Evolutionary conservation across 192 early-diverging fungal genomes (phyloP), one percentile per base, ranked within the genome.

Genomic region (Backusella sp.): DNA sequence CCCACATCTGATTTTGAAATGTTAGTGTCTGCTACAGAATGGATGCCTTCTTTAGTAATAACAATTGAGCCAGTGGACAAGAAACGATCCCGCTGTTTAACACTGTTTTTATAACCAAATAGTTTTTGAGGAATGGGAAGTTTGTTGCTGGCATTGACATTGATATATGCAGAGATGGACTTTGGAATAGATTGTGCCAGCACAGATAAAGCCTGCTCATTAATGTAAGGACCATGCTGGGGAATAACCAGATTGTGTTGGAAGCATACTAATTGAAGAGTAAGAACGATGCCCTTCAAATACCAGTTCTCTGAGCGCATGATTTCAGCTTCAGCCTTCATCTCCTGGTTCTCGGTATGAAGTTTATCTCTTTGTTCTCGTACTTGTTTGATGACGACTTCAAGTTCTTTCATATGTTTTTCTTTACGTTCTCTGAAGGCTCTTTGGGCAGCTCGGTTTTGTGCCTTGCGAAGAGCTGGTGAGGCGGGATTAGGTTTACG

Each of bases 371-470:
- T 82, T 19, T 84, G 83, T 21, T 90, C 88, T 34, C 88, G 84
- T 39, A 95, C 80, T 59, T 90, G 86, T 77, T 90, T 89, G 66
- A 93, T 90, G 41, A 88, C 83, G 42, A 85, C 86, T 83, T 97
- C 95, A 0, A 97, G 86, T 30, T 91, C 87, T 70, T 88, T 82
- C 35, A 96, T 84, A 74, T 96, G 93, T 68, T 88, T 86, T 77
- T 95, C 91, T 74, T 93, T 94, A 69, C 95, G 87, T 80, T 97
- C 94, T 73, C 95, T 87, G 77, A 96, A 95, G 9, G 93, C 94
- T 28, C 93, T 87, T 84, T 96, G 95, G 0, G 95, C 95, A 7
- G 93, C 92, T n/a, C 95, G 84, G 82, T 96, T 96, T 83, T 96
- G 95, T 17, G 90, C 92, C 26, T 88, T 90, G 6, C 88, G 76